These are phyloP conservation scores for Ceraceosorus bombacis DNA, from an alignment of 1,284 basidiomycete genomes.

Conservation along the genomic window DNA sequence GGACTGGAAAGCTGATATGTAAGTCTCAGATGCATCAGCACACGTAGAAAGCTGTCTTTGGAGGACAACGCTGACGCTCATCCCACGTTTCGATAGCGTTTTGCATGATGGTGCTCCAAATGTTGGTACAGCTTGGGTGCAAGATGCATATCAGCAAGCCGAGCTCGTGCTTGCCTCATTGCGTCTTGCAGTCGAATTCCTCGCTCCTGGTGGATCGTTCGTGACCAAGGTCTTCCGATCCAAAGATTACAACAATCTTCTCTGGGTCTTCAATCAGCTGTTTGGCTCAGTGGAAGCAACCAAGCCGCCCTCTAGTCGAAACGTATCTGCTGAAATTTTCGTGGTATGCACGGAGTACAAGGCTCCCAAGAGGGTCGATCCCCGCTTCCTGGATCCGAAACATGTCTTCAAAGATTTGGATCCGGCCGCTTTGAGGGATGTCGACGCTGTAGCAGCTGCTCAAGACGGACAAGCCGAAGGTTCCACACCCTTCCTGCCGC, in stretches of 20 bases:
- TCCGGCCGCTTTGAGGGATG: slow-evolving; percentile 25
- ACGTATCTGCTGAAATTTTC: slow-evolving; percentile 99
- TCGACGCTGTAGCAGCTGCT: neutral
- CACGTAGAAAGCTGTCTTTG: neutral
- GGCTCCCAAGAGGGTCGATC: slow-evolving; percentile 90
- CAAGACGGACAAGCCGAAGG: slow-evolving; percentile 10
- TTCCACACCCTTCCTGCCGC: slow-evolving; percentile 16
- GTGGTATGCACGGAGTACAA: slow-evolving; percentile 95
- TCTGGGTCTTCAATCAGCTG: slow-evolving; percentile 97
- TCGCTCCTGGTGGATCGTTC: slow-evolving; percentile 78
- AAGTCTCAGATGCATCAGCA: slow-evolving; percentile 9
- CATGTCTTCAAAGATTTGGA: slow-evolving; percentile 90
- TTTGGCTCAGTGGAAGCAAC: slow-evolving; percentile 96
- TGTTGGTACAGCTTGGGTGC: slow-evolving; percentile 98
- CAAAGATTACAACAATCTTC: slow-evolving; percentile 94
- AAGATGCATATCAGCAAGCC: slow-evolving; percentile 95
- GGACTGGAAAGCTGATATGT: slow-evolving; percentile 98
- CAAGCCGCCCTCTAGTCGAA: slow-evolving; percentile 95
- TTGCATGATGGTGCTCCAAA: slow-evolving; percentile 99
- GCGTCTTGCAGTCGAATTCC: slow-evolving; percentile 92
- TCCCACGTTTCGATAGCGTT: slow-evolving; percentile 53
- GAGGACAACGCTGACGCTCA: neutral
- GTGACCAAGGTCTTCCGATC: slow-evolving; percentile 98
- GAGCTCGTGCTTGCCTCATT: slow-evolving; percentile 94
- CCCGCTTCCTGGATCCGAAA: slow-evolving; percentile 93